Base-by-base conservation (phyloP, 2,329 filamentous ascomycete species). In the Colletotrichum incanum region DNA sequence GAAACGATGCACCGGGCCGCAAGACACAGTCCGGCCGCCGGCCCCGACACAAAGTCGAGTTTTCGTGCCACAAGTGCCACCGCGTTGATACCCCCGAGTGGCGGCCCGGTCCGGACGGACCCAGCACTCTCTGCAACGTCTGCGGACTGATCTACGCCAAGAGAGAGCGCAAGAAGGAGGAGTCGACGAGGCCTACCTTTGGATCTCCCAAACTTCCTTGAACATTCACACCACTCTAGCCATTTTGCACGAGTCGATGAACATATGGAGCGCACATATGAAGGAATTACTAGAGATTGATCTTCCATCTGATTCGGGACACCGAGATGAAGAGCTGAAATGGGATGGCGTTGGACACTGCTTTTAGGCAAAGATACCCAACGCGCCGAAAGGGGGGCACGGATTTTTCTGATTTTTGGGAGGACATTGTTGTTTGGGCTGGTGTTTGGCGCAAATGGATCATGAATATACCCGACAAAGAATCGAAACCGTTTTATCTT, bases 61-160 rank as follows among this genome's bases (percentile, higher is more conserved):
- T 89, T 26, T 71, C 65, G 1, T 79, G 78, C 54, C 76, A 76
- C 64, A 74, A 73, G 77, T 94, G 92, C 81, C 92, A 93, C 79
- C 88, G 92, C 76, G 90, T 91, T 52, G 91, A 93, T 79, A 94
- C 92, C n/a, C 92, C 92, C 26, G 91, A 94, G 84, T 94, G 92
- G 92, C 88, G 92, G 72, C 86, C 91, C 76, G 92, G 92, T 41
- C 92, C 92, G n/a, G 92, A 93, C 78, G 92, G 92, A 56, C 92
- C 91, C 54, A 86, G 92, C 73, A 93, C 92, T 8, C 82, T 94
- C 49, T 94, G 92, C 82, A 94, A 94, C 82, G 92, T 92, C 11
- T 94, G 92, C 77, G 92, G 92, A 50, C 82, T 94, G 74, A 91
- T 79, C 20, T 79, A 78, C 65, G 77, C 78, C 20, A 79, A 79